These are phyloP conservation scores for Paraphoma chrysanthemicola DNA, from an alignment of 2,329 filamentous ascomycete species.

Conservation along the genomic window DNA sequence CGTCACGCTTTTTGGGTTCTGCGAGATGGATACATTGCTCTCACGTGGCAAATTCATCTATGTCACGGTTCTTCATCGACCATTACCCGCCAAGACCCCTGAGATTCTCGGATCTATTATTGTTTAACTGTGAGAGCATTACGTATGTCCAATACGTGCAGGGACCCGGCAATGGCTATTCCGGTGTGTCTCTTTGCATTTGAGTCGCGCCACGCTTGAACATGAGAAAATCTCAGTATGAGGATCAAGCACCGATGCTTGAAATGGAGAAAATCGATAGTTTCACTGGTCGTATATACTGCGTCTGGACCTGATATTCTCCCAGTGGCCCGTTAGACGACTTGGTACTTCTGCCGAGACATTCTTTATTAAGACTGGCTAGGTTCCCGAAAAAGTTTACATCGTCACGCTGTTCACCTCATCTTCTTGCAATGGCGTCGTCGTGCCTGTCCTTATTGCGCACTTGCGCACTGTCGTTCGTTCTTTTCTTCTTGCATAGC, in stretches of 20 bases:
- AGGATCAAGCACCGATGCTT: conserved; percentile 9
- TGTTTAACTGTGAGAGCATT: conserved; percentile 11
- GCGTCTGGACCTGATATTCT: conserved; percentile 30
- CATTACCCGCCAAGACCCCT: conserved; percentile 34
- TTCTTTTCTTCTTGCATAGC: conserved; percentile 23
- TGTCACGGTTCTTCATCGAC: conserved; percentile 8
- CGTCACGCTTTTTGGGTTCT: conserved; percentile 1
- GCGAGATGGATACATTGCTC: conserved; percentile 18
- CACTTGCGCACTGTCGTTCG: conserved; percentile 30
- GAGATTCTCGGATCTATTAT: conserved; percentile 17
- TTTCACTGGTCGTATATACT: conserved; percentile 29
- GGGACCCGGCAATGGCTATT: conserved; percentile 19
- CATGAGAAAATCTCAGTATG: conserved; percentile 9
- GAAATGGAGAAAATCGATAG: conserved; percentile 41
- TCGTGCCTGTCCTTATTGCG: conserved; percentile 31
- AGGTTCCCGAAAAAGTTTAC: conserved; percentile 28
- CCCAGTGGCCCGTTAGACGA: conserved; percentile 29
- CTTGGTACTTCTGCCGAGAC: conserved; percentile 36
- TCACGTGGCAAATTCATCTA: conserved; percentile 30
- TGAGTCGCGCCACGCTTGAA: conserved; percentile 27
- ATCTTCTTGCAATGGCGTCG: conserved; percentile 31
- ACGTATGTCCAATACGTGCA: conserved; percentile 18
- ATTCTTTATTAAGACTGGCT: conserved; percentile 39
- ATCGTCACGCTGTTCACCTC: conserved; percentile 24
- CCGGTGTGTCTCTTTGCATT: conserved; percentile 7